phyloP scores from a whole-genome alignment of 2,329 filamentous ascomycete genomes.

The Daldinia sp. region DNA sequence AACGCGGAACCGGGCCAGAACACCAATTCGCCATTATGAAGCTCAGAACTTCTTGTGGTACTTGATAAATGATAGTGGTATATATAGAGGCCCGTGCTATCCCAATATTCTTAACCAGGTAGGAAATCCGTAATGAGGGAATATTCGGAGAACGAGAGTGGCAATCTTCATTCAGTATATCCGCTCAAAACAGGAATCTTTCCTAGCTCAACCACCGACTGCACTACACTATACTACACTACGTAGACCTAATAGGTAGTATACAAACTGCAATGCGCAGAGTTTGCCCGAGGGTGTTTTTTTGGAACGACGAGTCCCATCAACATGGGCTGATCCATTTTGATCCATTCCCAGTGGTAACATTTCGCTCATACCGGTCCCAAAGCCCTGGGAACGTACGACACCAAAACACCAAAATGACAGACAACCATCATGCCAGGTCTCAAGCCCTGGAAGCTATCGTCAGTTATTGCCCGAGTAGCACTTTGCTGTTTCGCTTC shows the following conservation, averaged over 20 bases:
- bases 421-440: constrained; percentile 24
- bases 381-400: constrained; percentile 34
- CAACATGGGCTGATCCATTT: constrained; percentile 21
- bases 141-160: constrained; percentile 22
- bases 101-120: constrained; percentile 28
- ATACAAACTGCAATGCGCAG: constrained; percentile 15
- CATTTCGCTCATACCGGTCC: constrained; percentile 20
- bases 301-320: constrained; percentile 14
- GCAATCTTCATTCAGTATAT: constrained; percentile 14
- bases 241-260: too few relatives aligned
- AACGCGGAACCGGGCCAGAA: constrained; percentile 30
- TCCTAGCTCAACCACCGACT: neutral
- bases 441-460: constrained; percentile 20
- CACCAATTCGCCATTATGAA: constrained; percentile 20
- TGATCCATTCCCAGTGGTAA: constrained; percentile 15
- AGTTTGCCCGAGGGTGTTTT: constrained; percentile 18
- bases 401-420: constrained; percentile 17
- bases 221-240: neutral
- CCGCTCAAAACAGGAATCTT: constrained; percentile 19
- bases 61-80: constrained; percentile 31
- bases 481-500: neutral
- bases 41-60: constrained; percentile 27
- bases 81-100: constrained; percentile 35
- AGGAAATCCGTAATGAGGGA: constrained; percentile 30
- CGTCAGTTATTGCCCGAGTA: constrained; percentile 17